A percentile compares a stretch with the other conserved stretches of the same genome.
Conservation (phyloP, 2,329 filamentous ascomycete genomes). For the Pseudogymnoascus pannorum region DNA sequence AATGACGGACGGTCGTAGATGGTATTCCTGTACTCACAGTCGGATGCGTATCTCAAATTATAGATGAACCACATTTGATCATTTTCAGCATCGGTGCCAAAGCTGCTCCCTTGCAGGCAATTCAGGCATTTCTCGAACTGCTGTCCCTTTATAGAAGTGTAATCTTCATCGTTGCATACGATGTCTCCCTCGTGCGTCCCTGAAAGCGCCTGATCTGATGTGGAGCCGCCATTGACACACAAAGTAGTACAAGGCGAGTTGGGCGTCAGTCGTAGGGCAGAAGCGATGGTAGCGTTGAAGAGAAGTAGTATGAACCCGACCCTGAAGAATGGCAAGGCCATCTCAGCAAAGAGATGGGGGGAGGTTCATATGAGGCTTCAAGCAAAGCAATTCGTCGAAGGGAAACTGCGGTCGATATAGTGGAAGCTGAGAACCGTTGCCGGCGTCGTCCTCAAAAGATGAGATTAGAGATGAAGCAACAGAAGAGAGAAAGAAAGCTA, state of each 20-base stretch:
- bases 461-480: not conserved
- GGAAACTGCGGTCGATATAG: not conserved
- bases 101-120: constrained; percentile 8
- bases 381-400: not conserved
- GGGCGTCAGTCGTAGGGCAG: constrained; percentile 41
- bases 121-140: constrained; percentile 9
- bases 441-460: not conserved
- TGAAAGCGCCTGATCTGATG: constrained; percentile 31
- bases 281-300: not conserved
- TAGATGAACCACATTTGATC: constrained; percentile 10
- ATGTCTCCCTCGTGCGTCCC: constrained; percentile 41
- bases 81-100: not conserved
- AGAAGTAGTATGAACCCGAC: not conserved
- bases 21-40: not conserved
- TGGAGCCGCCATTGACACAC: constrained; percentile 37
- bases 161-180: constrained; percentile 23
- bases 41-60: not conserved
- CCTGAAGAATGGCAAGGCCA: not conserved
- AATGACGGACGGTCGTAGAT: not conserved
- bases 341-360: constrained; percentile 7
- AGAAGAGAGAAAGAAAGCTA: not conserved
- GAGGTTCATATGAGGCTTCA: not conserved
- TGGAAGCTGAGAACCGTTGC: not conserved
- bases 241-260: constrained; percentile 43
- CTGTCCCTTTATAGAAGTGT: constrained; percentile 8